Percentiles rank a stretch among this genome's conserved stretches.
These are phyloP conservation scores for Colletotrichum gigasporum DNA, from an alignment of 2,329 filamentous ascomycete genomes.

Conservation along the genomic window DNA sequence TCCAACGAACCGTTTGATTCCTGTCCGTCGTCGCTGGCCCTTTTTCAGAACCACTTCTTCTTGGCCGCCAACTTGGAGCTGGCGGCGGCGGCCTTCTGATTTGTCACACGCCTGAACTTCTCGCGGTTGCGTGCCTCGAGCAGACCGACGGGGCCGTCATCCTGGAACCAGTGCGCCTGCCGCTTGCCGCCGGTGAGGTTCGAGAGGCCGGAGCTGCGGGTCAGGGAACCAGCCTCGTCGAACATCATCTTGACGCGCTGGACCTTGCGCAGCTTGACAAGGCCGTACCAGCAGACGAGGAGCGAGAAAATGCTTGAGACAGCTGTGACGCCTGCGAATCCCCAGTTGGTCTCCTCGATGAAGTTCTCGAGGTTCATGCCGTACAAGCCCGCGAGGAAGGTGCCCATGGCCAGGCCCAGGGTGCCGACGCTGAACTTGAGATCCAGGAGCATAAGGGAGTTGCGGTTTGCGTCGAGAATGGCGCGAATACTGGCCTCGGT, in stretches of 20 bases:
- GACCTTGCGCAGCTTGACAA: slow-evolving; percentile 84
- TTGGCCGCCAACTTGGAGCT: slow-evolving; percentile 58
- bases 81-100: slow-evolving; percentile 36
- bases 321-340: slow-evolving; percentile 80
- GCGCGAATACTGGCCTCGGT: slow-evolving; percentile 78
- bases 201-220: slow-evolving; percentile 37
- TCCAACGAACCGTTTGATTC: too few relatives aligned
- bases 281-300: slow-evolving; percentile 83
- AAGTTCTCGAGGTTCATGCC: slow-evolving; percentile 99
- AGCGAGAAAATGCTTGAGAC: slow-evolving; percentile 78
- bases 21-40: too few relatives aligned
- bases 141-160: slow-evolving; percentile 59
- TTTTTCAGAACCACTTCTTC: slow-evolving; percentile 32
- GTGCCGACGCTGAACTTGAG: slow-evolving; percentile 97
- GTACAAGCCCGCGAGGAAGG: slow-evolving; percentile 97
- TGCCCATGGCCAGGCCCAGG: slow-evolving; percentile 91
- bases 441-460: slow-evolving; percentile 96
- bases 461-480: slow-evolving; percentile 97
- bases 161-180: slow-evolving; percentile 51
- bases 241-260: slow-evolving; percentile 87
- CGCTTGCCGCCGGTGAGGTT: neutral
- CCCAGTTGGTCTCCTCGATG: slow-evolving; percentile 91
- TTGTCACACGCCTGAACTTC: slow-evolving; percentile 60
- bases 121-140: slow-evolving; percentile 65
- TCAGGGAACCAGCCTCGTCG: slow-evolving; percentile 49